A percentile compares a stretch with the other conserved stretches of the same genome.
These are phyloP conservation scores for Lactifluus subvellereus DNA, from an alignment of 768 basidiomycete species.

Conservation along the genomic window DNA sequence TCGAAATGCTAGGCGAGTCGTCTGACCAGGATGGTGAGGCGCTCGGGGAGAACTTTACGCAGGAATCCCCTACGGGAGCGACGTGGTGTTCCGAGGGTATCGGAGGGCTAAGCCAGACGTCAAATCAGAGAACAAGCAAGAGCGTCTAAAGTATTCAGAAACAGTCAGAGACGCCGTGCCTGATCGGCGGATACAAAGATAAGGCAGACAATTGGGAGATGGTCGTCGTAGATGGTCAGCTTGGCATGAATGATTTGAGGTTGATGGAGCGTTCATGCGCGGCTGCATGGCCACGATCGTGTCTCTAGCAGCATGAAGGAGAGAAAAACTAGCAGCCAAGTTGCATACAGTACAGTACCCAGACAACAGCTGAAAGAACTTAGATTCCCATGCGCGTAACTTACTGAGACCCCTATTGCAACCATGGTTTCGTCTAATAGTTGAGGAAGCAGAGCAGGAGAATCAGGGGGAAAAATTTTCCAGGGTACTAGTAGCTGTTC, in stretches of 20 bases:
- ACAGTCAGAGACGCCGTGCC: not conserved
- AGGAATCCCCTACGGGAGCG: not conserved
- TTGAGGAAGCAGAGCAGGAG: not conserved
- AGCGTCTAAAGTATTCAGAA: not conserved
- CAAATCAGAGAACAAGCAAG: not conserved
- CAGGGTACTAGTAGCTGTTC: not conserved
- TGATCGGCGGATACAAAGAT: not conserved
- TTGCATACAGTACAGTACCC: not conserved
- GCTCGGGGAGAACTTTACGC: constrained; percentile 1
- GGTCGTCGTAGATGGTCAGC: not conserved
- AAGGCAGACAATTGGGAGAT: not conserved
- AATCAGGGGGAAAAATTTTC: not conserved
- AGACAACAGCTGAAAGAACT: not conserved
- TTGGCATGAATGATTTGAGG: not conserved
- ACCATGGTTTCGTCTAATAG: not conserved
- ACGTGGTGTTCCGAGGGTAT: not conserved
- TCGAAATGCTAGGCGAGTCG: not conserved
- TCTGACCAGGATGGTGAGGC: constrained; percentile 2
- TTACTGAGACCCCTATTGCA: not conserved
- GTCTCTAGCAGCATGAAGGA: too few relatives aligned
- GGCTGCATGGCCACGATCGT: not conserved
- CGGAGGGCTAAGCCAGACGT: constrained; percentile 9
- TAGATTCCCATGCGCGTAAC: not conserved
- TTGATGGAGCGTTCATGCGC: not conserved
- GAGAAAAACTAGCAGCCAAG: too few relatives aligned